phyloP scores from a whole-genome alignment of 2,329 filamentous ascomycete genomes.

The Boeremia exigua region DNA sequence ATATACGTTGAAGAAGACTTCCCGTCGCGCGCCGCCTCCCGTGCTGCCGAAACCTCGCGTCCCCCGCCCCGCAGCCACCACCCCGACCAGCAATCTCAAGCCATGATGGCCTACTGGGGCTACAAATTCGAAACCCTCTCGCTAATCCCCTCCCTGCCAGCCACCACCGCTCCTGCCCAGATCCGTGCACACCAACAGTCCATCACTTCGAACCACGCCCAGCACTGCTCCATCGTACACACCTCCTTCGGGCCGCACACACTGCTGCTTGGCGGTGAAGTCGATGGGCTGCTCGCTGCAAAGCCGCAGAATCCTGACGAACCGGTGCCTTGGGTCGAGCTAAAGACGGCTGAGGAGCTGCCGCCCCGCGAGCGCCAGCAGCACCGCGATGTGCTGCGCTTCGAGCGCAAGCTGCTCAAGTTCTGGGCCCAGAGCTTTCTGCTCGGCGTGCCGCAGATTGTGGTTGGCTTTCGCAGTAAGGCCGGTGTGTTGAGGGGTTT shows the following conservation, averaged over 20 bases:
- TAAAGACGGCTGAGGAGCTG: conserved; percentile 86
- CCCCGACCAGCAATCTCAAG: conserved; percentile 67
- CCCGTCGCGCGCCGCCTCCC: conserved; percentile 69
- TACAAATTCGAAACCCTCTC: conserved; percentile 96
- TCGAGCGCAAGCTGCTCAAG: conserved; percentile 89
- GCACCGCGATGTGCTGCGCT: conserved; percentile 73
- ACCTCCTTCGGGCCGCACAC: conserved; percentile 80
- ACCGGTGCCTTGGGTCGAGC: conserved; percentile 86
- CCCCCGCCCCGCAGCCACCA: conserved; percentile 45
- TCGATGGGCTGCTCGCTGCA: conserved; percentile 70
- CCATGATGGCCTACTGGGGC: conserved; percentile 93
- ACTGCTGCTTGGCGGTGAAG: conserved; percentile 87
- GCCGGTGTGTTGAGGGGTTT: conserved; percentile 73
- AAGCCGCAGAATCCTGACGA: conserved; percentile 25
- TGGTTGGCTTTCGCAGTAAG: conserved; percentile 83
- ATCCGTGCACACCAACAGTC: conserved; percentile 78
- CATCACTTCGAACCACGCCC: conserved; percentile 84
- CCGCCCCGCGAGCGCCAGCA: conserved; percentile 50
- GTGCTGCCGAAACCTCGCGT: conserved; percentile 51
- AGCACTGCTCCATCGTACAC: conserved; percentile 93
- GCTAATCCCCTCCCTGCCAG: conserved; percentile 79
- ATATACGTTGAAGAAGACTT: conserved; percentile 91
- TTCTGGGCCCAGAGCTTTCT: conserved; percentile 98
- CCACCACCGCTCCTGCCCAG: conserved; percentile 74
- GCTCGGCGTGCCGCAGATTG: conserved; percentile 87